Conservation (phyloP, 2,329 filamentous ascomycete species). For the Hypoxylon sp. region DNA sequence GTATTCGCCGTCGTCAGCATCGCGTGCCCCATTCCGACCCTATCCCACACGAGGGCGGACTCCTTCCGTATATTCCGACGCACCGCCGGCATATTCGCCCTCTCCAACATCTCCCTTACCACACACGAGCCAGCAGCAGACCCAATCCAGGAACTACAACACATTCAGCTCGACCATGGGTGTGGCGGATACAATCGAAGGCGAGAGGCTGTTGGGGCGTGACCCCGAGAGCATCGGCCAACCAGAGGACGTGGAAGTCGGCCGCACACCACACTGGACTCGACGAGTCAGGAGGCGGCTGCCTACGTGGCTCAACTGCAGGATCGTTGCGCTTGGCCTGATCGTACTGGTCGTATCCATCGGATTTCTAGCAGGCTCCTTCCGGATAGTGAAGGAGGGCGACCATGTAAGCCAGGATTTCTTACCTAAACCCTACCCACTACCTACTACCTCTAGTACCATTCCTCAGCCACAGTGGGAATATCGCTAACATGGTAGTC, state of each 20-base stretch:
- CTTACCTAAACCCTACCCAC: neutral
- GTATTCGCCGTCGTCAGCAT: conserved; percentile 50
- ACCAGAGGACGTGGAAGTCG: conserved; percentile 49
- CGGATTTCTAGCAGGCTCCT: conserved; percentile 52
- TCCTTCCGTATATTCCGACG: conserved; percentile 56
- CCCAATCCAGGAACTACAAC: conserved; percentile 57
- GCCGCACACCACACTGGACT: conserved; percentile 43
- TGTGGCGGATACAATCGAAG: conserved; percentile 57
- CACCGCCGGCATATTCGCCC: conserved; percentile 67
- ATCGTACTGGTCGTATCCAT: conserved; percentile 53
- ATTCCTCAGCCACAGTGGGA: conserved; percentile 3
- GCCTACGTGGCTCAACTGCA: conserved; percentile 53
- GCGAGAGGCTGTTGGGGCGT: conserved; percentile 59
- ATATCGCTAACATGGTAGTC: conserved; percentile 28
- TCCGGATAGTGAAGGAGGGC: conserved; percentile 45
- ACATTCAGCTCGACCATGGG: conserved; percentile 64
- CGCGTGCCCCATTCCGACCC: conserved; percentile 42
- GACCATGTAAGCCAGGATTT: conserved; percentile 47
- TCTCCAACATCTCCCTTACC: conserved; percentile 50
- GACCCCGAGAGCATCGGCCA: conserved; percentile 65
- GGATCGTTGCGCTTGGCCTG: conserved; percentile 49
- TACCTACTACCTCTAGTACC: neutral
- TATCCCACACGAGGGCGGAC: conserved; percentile 44
- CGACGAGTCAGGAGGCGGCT: conserved; percentile 50
- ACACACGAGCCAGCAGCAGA: conserved; percentile 33